Percentiles rank a stretch among this genome's conserved stretches.
These are phyloP conservation scores for Aspergillus pseudonomiae DNA, from an alignment of 2,329 filamentous ascomycete species.

Conservation along the genomic window DNA sequence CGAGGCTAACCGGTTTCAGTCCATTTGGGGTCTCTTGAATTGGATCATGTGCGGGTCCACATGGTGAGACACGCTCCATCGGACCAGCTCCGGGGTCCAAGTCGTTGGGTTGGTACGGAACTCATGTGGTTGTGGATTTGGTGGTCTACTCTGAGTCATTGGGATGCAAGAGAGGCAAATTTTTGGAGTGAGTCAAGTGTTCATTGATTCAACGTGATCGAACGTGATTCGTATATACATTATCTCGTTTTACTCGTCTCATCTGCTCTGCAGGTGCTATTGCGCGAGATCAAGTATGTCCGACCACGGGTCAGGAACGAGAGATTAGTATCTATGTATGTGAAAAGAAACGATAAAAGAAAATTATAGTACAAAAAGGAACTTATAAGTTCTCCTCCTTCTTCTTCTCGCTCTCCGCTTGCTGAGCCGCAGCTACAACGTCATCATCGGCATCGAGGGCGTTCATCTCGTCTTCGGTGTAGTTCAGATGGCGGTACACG, in stretches of 20 bases:
- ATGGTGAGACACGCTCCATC: background rate
- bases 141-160: background rate
- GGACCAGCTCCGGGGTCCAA: background rate
- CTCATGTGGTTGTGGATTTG: background rate
- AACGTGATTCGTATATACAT: slow-evolving; percentile 8
- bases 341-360: background rate
- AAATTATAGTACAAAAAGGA: slow-evolving; percentile 12
- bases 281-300: slow-evolving; percentile 8
- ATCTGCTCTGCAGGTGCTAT: slow-evolving; percentile 11
- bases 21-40: background rate
- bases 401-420: slow-evolving; percentile 2
- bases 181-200: background rate
- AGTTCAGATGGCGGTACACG: slow-evolving; percentile 53
- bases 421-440: slow-evolving; percentile 16
- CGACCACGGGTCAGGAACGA: background rate
- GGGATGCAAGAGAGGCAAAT: background rate
- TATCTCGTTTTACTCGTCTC: slow-evolving; percentile 5
- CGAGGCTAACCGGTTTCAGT: background rate
- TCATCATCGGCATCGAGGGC: slow-evolving; percentile 47
- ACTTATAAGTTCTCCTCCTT: slow-evolving; percentile 9
- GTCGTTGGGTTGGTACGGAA: background rate
- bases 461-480: slow-evolving; percentile 55
- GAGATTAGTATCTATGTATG: slow-evolving; percentile 5
- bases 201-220: slow-evolving; percentile 2
- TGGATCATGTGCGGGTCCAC: background rate